phyloP scores from a whole-genome alignment of 2,329 filamentous ascomycete species.

The Cladophialophora chaetospira region DNA sequence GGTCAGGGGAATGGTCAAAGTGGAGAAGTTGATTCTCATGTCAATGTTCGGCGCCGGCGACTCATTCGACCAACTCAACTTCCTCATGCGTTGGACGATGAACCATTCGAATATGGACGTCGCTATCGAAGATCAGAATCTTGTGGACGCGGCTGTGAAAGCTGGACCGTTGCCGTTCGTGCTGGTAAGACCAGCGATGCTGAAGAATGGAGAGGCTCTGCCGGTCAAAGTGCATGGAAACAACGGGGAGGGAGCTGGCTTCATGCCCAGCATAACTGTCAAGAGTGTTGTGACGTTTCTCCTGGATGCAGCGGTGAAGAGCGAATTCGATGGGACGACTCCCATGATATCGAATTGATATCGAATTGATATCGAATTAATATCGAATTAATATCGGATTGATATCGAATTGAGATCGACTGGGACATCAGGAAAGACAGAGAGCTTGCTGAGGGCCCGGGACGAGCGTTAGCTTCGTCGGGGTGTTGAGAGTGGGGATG shows the following conservation, averaged over 20 bases:
- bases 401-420: no score
- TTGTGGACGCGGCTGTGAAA: slow-evolving; percentile 48
- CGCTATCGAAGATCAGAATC: slow-evolving; percentile 52
- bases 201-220: slow-evolving; percentile 44
- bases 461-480: no score
- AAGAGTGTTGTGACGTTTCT: slow-evolving; percentile 51
- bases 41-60: slow-evolving; percentile 54
- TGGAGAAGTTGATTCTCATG: slow-evolving; percentile 52
- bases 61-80: slow-evolving; percentile 48
- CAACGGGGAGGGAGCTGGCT: slow-evolving; percentile 45
- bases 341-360: slow-evolving; percentile 52
- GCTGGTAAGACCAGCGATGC: slow-evolving; percentile 49
- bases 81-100: slow-evolving; percentile 50
- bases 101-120: slow-evolving; percentile 50
- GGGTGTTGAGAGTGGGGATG: no score
- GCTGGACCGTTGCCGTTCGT: slow-evolving; percentile 41
- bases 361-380: no score
- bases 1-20: slow-evolving; percentile 44
- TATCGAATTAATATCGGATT: no score
- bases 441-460: no score
- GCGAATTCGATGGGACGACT: slow-evolving; percentile 46
- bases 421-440: not conserved
- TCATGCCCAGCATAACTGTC: slow-evolving; percentile 44
- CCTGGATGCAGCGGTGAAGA: slow-evolving; percentile 46
- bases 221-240: slow-evolving; percentile 46